These are phyloP conservation scores for Colletotrichum incanum DNA, from an alignment of 2,329 filamentous ascomycete genomes.

Conservation along the genomic window DNA sequence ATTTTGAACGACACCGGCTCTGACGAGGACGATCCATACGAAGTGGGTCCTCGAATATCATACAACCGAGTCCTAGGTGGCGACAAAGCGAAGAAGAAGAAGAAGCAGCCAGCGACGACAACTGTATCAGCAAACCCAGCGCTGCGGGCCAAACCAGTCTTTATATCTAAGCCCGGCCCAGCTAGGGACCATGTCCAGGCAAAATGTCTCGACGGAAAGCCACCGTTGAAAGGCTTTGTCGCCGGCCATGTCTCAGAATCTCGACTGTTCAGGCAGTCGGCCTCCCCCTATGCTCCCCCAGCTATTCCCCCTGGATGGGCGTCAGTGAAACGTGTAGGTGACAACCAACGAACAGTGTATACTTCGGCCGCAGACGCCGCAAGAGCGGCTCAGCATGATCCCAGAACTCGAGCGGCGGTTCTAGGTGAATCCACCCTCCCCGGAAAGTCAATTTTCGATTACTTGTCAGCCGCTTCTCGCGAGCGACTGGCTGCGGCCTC, in stretches of 20 bases:
- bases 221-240: constrained; percentile 86
- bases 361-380: constrained; percentile 83
- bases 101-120: constrained; percentile 55
- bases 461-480: constrained; percentile 83
- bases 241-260: constrained; percentile 71
- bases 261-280: constrained; percentile 60
- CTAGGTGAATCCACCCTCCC: constrained; percentile 85
- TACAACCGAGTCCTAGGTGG: constrained; percentile 88
- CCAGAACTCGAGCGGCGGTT: constrained; percentile 78
- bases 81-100: constrained; percentile 84
- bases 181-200: constrained; percentile 53
- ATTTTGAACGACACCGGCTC: constrained; percentile 94
- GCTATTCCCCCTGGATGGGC: constrained; percentile 82
- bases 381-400: constrained; percentile 81
- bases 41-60: constrained; percentile 90
- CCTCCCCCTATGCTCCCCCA: constrained; percentile 74
- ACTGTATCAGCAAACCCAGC: constrained; percentile 74
- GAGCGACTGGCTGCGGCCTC: constrained; percentile 83
- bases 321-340: constrained; percentile 61
- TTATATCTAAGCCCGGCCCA: constrained; percentile 73
- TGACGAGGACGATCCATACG: constrained; percentile 95
- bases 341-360: constrained; percentile 55
- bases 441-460: constrained; percentile 97
- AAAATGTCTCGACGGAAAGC: constrained; percentile 86
- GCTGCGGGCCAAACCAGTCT: constrained; percentile 78